A percentile compares a stretch with the other conserved stretches of the same genome.
These are phyloP conservation scores for Ustilaginoidea virens DNA, from an alignment of 2,329 filamentous ascomycete genomes.

Conservation along the genomic window DNA sequence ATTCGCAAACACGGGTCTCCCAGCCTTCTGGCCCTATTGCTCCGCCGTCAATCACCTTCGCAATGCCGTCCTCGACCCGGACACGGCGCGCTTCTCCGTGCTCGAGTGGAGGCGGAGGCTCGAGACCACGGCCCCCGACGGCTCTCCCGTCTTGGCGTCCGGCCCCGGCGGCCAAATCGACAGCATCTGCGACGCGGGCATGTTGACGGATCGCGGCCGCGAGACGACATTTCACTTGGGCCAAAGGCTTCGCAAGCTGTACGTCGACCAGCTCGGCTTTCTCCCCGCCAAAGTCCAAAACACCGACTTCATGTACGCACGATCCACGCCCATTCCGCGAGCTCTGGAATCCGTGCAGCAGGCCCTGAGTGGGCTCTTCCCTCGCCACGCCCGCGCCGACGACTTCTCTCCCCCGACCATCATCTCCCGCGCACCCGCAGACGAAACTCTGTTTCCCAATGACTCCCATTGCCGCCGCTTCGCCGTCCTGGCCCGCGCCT, in stretches of 20 bases:
- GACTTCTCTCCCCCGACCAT: conserved; percentile 48
- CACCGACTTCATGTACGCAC: conserved; percentile 51
- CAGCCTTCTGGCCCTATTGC: conserved; percentile 80
- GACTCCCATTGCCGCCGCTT: conserved; percentile 60
- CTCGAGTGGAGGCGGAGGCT: conserved; percentile 55
- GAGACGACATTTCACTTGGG: conserved; percentile 58
- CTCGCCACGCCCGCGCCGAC: conserved; percentile 27
- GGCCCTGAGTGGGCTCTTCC: conserved; percentile 61
- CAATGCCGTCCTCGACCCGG: conserved; percentile 30
- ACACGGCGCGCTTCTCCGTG: conserved; percentile 23
- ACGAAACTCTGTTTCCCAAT: conserved; percentile 73
- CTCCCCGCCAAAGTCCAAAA: conserved; percentile 45
- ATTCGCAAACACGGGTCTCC: conserved; percentile 64
- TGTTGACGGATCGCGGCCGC: conserved; percentile 61
- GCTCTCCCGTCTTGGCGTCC: conserved; percentile 52
- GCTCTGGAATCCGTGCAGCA: conserved; percentile 68
- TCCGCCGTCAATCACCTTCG: conserved; percentile 56
- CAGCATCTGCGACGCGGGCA: conserved; percentile 62
- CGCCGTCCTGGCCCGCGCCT: conserved; percentile 51
- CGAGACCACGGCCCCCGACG: conserved; percentile 62
- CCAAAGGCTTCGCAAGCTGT: conserved; percentile 50
- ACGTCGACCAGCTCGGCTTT: conserved; percentile 60
- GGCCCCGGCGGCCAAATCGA: conserved; percentile 60
- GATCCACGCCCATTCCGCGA: conserved; percentile 58
- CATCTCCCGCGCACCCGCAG: conserved; percentile 44